Base-by-base conservation (phyloP, 2,329 filamentous ascomycete species). In the Nemania sp. region DNA sequence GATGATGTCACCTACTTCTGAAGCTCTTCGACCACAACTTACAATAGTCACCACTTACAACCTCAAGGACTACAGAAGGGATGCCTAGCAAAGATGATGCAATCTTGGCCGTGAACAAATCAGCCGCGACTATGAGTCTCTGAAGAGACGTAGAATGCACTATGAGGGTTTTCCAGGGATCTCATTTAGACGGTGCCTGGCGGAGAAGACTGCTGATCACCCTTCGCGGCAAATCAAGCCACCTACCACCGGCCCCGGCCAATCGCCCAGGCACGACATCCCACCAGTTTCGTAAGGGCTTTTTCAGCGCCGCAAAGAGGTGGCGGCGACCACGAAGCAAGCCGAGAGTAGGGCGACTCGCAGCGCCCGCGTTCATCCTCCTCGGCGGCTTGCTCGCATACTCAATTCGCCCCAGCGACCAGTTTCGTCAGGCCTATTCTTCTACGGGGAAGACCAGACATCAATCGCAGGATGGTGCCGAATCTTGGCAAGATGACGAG, bases 381-480 rank as follows among this genome's bases (percentile, higher is more conserved):
- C 59, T 75, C 51, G 69, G 74, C 67, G 69, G 70, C 54, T 69
- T 77, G 66, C 73, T 79, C 69, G 71, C 76, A 55, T 75, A 75
- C 65, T 72, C 73, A 60, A 69, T 79, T 51, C 77, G 75, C 67
- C 77, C 77, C 69, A 72, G 69, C 70, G 73, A 76, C 69, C 72
- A 71, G 65, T 60, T 72, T 45, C 74, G 65, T 60, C 68, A 55
- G 32, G 62, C 68, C 13, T 65, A 67, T 5, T 62, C 62, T 5
- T 62, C 62, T 57, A 54, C 45, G n/a, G 56, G 54, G 17, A 63
- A 66, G 55, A 39, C 55, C 5, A 54, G 60, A 58, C 58, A 64
- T 43, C 49, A 50, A 18, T 20, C 32, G 40, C 50, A 35, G 66
- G 57, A 64, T 59, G n/a, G 29, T 57, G 53, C 40, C 53, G 56